These are phyloP conservation scores for Apocynum venetum DNA, from an alignment of 257 asterid species.

Conservation along the genomic window DNA sequence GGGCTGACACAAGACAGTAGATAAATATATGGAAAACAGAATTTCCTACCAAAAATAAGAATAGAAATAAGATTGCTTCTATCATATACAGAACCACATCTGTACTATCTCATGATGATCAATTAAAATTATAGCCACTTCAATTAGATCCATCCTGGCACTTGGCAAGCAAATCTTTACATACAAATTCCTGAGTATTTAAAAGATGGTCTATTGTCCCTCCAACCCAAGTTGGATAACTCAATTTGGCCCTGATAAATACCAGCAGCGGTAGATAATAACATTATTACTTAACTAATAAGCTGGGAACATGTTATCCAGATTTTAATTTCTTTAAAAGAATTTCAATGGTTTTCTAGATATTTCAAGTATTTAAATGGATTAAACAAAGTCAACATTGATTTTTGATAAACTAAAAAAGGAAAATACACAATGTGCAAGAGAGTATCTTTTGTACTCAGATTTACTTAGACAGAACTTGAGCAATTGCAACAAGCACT, in stretches of 20 bases:
- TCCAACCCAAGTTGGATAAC: neutral
- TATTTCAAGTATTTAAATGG: neutral
- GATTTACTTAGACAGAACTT: neutral
- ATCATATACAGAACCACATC: neutral
- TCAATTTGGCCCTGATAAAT: neutral
- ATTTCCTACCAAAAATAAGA: neutral
- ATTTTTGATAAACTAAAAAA: neutral
- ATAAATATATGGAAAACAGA: neutral
- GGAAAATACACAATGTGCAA: neutral
- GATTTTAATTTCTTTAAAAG: neutral
- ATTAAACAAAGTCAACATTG: neutral
- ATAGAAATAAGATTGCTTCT: no score
- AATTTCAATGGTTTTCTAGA: neutral
- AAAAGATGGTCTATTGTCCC: neutral
- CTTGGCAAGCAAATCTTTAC: neutral
- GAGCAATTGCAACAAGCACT: neutral
- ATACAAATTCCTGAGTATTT: neutral
- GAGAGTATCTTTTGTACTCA: neutral
- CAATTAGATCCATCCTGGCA: neutral
- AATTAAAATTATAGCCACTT: neutral
- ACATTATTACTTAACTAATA: neutral
- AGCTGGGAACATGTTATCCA: neutral
- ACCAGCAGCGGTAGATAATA: neutral
- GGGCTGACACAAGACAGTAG: neutral
- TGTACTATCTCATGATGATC: neutral